Evolutionary conservation across 2,329 filamentous ascomycete species (phyloP).

Genomic region (Paecilomyces sp.): DNA sequence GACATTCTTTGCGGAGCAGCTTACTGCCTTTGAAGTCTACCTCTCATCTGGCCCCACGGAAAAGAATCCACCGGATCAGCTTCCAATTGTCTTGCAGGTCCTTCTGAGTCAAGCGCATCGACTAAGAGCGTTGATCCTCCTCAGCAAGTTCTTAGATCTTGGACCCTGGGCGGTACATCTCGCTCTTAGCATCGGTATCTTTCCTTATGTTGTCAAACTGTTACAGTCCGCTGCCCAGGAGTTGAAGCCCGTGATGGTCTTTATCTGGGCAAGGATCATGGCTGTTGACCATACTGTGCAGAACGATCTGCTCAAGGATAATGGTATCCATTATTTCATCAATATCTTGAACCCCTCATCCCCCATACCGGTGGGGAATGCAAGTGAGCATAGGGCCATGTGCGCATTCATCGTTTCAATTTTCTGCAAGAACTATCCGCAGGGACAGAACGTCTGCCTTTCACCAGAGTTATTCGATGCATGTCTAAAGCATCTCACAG

Average conservation of each 20-base stretch:
- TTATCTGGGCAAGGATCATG: constrained; percentile 95
- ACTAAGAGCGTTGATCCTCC: constrained; percentile 78
- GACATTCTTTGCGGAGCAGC: constrained; percentile 91
- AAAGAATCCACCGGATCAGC: constrained; percentile 83
- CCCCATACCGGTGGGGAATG: constrained; percentile 75
- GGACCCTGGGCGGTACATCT: constrained; percentile 99
- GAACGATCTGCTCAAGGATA: constrained; percentile 89
- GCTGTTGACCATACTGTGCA: constrained; percentile 94
- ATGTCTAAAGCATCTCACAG: constrained; percentile 74
- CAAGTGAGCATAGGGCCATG: constrained; percentile 95
- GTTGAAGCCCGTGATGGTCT: constrained; percentile 97
- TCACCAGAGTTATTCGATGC: constrained; percentile 84
- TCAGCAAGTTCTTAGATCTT: constrained; percentile 89
- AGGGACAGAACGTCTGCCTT: constrained; percentile 86
- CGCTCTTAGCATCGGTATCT: constrained; percentile 94
- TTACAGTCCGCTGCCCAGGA: constrained; percentile 91
- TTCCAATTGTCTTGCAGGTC: constrained; percentile 93
- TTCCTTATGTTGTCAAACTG: constrained; percentile 96
- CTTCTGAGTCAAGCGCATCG: constrained; percentile 92
- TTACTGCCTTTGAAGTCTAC: constrained; percentile 96
- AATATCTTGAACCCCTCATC: constrained; percentile 81
- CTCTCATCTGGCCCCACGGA: constrained; percentile 75
- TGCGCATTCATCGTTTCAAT: constrained; percentile 96
- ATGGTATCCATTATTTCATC: constrained; percentile 94
- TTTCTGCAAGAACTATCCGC: constrained; percentile 90